Evolutionary conservation across 1,284 basidiomycete species (phyloP).

Genomic region (Ganoderma lucidum): DNA sequence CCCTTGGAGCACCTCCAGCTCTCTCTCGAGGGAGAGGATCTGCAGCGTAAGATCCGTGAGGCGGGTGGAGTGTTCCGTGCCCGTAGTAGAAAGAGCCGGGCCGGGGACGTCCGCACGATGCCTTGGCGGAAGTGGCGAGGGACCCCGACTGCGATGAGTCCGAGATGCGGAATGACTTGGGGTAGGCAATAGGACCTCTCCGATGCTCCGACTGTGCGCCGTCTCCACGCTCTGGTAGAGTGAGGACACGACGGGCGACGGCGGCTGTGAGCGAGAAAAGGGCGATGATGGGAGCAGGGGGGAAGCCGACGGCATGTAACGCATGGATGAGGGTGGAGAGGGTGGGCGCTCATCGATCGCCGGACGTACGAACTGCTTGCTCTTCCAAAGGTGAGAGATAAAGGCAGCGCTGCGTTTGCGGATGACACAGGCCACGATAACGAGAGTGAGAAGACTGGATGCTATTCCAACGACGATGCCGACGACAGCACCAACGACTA

Average conservation of each 20-base stretch:
- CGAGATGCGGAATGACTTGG: background rate
- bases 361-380: background rate
- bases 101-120: constrained; percentile 27
- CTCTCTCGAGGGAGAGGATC: constrained; percentile 23
- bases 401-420: background rate
- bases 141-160: background rate
- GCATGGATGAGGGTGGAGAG: constrained; percentile 4
- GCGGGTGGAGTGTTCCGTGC: constrained; percentile 26
- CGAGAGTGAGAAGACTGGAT: constrained; percentile 6
- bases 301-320: background rate
- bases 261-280: background rate
- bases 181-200: background rate
- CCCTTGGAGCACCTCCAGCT: constrained; percentile 13
- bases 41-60: constrained; percentile 22
- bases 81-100: constrained; percentile 26
- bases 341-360: background rate
- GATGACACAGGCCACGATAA: background rate
- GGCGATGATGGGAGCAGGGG: background rate
- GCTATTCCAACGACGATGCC: constrained; percentile 14
- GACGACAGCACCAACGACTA: constrained; percentile 7
- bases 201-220: background rate
- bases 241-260: background rate
- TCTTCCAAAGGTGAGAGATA: constrained; percentile 4
- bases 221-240: constrained; percentile 4
- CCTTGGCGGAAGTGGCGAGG: constrained; percentile 7